Evolutionary conservation across 805 yeast species (phyloP), one percentile per base, ranked within the genome.

Genomic region (Metschnikowia corniflorae): DNA sequence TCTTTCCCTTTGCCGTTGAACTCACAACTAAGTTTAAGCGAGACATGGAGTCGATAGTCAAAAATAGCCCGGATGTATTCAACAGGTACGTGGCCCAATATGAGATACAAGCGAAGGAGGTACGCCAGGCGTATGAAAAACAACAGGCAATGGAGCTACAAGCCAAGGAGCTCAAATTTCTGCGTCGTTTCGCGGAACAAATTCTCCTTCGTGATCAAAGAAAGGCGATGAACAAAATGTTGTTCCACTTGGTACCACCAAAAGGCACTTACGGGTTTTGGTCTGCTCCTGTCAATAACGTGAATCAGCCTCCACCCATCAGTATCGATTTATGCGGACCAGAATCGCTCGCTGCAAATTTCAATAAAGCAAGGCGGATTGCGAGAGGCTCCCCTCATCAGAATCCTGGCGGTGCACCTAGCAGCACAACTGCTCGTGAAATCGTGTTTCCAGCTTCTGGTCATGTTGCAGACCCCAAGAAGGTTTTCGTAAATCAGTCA

Each of bases 1-100:
- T 68, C 2, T 68, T 66, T 33, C 72, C 73, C 0, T 58, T 63
- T 35, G 58, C 63, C 4, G 53, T 51, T 33, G 73, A 68, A 14
- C 44, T 68, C 14, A 50, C 62, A 24, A 57, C 53, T 16, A 46
- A 42, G 13, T 51, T 51, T 29, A 56, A 60, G 43, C 48, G 59
- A 16, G 60, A 53, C 6, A 51, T 61, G 14, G 73, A 67, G 21
- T 41, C 47, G 2, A 44, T 55, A 12, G 36, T 61, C 20, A 64
- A 62, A 31, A 55, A 54, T 2, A 47, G 47, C 2, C 66, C 71
- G 0, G 52, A 57, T 10, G 44, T 63, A 4, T 59, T 57, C 44
- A 64, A 61, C 44, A 27, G 22, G 3, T 43, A 40, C 32, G 48
- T 49, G 12, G 27, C 40, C 3, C 30, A 36, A 12, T 37, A 34